Evolutionary conservation across 768 basidiomycete genomes (phyloP), one percentile per base, ranked within the genome.

Genomic region (Kwoniella bestiolae): DNA sequence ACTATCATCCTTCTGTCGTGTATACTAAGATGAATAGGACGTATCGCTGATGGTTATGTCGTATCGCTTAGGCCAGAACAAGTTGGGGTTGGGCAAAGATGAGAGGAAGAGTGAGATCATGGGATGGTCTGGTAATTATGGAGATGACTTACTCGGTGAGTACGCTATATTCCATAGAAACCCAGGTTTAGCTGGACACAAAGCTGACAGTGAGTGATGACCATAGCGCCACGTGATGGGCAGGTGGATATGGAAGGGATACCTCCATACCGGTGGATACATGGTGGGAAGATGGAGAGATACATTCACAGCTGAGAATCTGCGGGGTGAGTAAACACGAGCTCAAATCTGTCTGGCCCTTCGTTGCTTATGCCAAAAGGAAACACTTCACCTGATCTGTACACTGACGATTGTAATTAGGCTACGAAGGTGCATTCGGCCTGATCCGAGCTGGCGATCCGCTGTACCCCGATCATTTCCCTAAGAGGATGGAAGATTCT

Each of bases 261-360:
- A 82, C 56, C 60, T 80, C 11, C 74, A 78, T 49, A 76, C 79
- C 0, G 81, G 81, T 9, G 78, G 74, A 6, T 60, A 78, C 51
- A 47, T 80, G 57, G 67, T 79, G 31, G 81, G 79, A 29, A 55
- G 81, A 41, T 82, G 79, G 78, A 66, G 81, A 56, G 81, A 82
- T 51, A 73, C 76, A 0, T 78, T 79, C 53, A 81, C 77, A 6
- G 66, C 73, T n/a, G 75, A 73, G 52, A 70, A 71, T 51, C 65
- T 72, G 29, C 41, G 73, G 57, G 79, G 76, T 75, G 56, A 60
- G 73, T 70, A 25, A 8, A 21, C 6, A 61, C 46, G 21, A 34
- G 6, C 31, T 14, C 8, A 9, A 29, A 29, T 31, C 45, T 3
- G 3, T 45, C 47, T 49, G 11, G 7, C 25, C 6, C 28, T 12